Base-by-base conservation (phyloP, 2,329 filamentous ascomycete species). In the Stagonosporopsis chrysanthemi region DNA sequence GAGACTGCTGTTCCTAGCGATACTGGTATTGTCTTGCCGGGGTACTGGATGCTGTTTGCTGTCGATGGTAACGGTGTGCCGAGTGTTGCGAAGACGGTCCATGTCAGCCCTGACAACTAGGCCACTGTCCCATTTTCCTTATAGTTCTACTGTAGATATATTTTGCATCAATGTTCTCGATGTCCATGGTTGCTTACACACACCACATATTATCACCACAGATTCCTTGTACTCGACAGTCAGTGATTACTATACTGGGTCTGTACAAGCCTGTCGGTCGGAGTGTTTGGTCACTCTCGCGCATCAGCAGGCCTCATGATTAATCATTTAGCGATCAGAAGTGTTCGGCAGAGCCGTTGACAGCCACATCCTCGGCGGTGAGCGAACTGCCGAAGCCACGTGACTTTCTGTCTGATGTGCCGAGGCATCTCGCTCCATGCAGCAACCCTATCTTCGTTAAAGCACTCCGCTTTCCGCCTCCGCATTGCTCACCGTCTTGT, bases 11-110 rank as follows among this genome's bases (percentile, higher is more conserved):
- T 33, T 33, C 31, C 31, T n/a, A 33, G 31, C 6, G 31, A 33
- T 33, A 33, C 31, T 33, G 31, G 31, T n/a, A 6, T 33, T n/a
- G 64, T 80, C 6, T 58, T 85, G 2, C 84, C 84, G 0, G 84
- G 83, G 0, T 83, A 80, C 63, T 86, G 81, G 75, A 81, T 82
- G 70, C 65, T 86, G 7, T 86, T 86, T 67, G 83, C 78, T 0
- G 71, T 83, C n/a, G 70, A 81, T 52, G 60, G 69, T 4, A 64
- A 64, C 3, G 82, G 82, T 0, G 78, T 79, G 1, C 83, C 82
- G 0, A 82, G 80, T 60, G 58, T 81, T 3, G 80, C 77, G 0
- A 78, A 77, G 66, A 80, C 75, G 1, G 65, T 82, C 31, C 31
- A 33, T 15, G 31, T 33, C 31, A 33, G 31, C 14, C 31, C 31